Conservation (phyloP, 306 rosid species). For the Vachellia collinsii region DNA sequence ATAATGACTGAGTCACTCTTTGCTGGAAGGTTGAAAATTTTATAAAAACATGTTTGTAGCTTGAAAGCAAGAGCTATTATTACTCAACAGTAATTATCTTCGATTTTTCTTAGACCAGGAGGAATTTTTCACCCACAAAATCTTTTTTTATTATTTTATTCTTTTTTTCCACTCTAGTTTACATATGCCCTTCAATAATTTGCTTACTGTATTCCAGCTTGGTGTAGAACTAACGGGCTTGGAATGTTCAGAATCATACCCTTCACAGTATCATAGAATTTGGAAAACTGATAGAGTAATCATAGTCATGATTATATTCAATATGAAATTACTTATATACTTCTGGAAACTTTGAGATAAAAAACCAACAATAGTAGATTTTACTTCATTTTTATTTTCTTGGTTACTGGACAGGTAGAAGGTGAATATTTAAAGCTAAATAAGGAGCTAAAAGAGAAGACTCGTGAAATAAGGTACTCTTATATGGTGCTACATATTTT, state of each 20-base stretch:
- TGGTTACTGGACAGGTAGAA: constrained; percentile 1
- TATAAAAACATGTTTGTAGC: no score
- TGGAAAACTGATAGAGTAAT: background rate
- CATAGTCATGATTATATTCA: background rate
- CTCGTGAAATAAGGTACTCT: constrained; percentile 23
- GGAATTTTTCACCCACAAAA: no score
- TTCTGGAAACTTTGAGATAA: background rate
- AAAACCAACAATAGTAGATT: no score
- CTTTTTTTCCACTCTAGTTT: no score
- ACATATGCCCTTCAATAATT: background rate
- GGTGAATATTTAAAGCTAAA: background rate
- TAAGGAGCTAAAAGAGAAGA: background rate
- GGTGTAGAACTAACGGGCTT: background rate
- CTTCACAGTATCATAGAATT: background rate
- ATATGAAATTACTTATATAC: no score
- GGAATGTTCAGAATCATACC: background rate
- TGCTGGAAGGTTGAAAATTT: no score
- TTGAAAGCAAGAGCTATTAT: no score
- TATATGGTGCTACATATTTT: background rate
- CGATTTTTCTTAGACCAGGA: no score
- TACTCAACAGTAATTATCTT: no score
- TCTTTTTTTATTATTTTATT: no score
- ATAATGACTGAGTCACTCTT: no score
- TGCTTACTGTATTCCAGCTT: background rate
- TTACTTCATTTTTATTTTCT: background rate